phyloP scores from a whole-genome alignment of 176 grass and related monocot genomes.

The Cocos nucifera region DNA sequence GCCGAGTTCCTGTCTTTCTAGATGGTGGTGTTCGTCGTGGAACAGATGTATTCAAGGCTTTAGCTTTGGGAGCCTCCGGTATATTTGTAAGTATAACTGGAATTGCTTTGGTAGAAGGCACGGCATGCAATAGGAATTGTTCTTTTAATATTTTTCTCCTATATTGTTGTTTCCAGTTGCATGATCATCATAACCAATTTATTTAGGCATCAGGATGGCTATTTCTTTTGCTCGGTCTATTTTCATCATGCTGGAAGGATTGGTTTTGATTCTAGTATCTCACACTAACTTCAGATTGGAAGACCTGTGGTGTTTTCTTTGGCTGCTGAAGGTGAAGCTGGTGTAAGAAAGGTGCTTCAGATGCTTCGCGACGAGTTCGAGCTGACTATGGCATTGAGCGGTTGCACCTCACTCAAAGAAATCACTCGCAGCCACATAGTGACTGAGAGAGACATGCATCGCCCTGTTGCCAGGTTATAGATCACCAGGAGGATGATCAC shows the following conservation, averaged over 20 bases:
- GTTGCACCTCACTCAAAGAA: slow-evolving; percentile 70
- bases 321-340: slow-evolving; percentile 70
- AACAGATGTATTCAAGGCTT: slow-evolving; percentile 96
- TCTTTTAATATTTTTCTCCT: too few species aligned
- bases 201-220: too few species aligned
- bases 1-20: slow-evolving; percentile 77
- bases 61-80: slow-evolving; percentile 83
- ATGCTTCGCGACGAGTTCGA: slow-evolving; percentile 96
- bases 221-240: too few species aligned
- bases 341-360: slow-evolving; percentile 63
- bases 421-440: slow-evolving; percentile 93
- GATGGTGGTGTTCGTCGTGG: slow-evolving; percentile 92
- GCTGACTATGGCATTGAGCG: slow-evolving; percentile 83
- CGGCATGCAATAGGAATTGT: too few species aligned
- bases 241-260: too few species aligned
- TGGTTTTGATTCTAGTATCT: too few species aligned
- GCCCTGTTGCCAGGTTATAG: slow-evolving; percentile 48
- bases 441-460: slow-evolving; percentile 54
- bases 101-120: neutral
- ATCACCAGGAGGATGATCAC: neutral
- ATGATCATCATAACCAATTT: too few species aligned
- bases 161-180: too few species aligned
- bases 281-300: slow-evolving; percentile 35
- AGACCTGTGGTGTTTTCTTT: slow-evolving; percentile 82
- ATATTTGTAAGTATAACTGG: slow-evolving; percentile 53